Conservation (phyloP, 768 basidiomycete species). For the Psilocybe subaeruginosa region DNA sequence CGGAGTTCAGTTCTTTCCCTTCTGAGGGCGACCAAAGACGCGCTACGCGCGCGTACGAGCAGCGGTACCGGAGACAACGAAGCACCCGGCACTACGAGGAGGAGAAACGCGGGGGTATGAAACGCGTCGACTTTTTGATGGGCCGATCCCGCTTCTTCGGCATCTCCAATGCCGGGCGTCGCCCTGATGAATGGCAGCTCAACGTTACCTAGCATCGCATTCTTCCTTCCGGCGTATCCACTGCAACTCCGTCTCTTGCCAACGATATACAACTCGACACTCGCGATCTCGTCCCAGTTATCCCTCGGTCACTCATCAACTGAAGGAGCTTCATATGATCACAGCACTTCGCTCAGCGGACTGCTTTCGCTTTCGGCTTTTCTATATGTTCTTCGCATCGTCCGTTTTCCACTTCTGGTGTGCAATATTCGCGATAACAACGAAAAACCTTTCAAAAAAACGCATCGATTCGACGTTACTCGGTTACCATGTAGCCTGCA, state of each 20-base stretch:
- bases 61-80: conserved; percentile 42
- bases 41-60: conserved; percentile 50
- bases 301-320: not conserved
- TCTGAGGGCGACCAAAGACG: conserved; percentile 35
- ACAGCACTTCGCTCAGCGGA: not conserved
- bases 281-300: not conserved
- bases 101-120: conserved; percentile 55
- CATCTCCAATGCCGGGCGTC: conserved; percentile 30
- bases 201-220: conserved; percentile 9
- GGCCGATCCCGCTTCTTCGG: conserved; percentile 47
- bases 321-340: not conserved
- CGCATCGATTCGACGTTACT: conserved; percentile 6
- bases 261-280: not conserved
- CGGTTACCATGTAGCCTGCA: conserved; percentile 4
- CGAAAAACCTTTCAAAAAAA: not conserved
- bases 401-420: not conserved
- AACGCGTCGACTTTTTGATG: conserved; percentile 61
- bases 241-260: not conserved
- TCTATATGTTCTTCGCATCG: not conserved
- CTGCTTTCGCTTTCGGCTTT: not conserved
- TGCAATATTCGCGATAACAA: not conserved
- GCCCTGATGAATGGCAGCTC: conserved; percentile 17
- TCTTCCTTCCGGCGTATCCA: not conserved
- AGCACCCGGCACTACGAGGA: conserved; percentile 37
- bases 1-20: conserved; percentile 45